Percentiles rank a stretch among this genome's conserved stretches.
These are phyloP conservation scores for Cyclanthera cordifolia DNA, from an alignment of 306 rosid genomes.

Conservation along the genomic window DNA sequence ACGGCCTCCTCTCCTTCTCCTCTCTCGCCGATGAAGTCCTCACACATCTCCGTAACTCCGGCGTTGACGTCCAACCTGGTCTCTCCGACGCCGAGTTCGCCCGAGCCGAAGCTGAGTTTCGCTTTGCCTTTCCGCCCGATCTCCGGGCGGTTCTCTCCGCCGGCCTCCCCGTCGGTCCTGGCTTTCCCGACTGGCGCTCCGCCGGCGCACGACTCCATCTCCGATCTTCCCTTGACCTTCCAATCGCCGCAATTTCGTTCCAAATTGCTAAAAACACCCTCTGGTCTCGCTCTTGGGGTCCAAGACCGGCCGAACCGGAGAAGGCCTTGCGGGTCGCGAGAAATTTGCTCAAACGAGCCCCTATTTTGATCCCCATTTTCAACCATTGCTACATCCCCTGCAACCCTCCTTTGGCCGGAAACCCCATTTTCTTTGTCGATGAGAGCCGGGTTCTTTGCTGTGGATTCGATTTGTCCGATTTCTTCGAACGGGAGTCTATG, in stretches of 20 bases:
- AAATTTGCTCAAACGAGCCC: constrained; percentile 75
- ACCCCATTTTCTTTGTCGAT: constrained; percentile 85
- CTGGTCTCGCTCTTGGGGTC: constrained; percentile 91
- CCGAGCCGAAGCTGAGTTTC: constrained; percentile 84
- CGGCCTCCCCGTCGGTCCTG: constrained; percentile 75
- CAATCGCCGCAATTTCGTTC: constrained; percentile 82
- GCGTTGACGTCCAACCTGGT: constrained; percentile 54
- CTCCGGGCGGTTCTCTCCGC: constrained; percentile 80
- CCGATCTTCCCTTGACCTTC: constrained; percentile 75
- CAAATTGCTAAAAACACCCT: constrained; percentile 71
- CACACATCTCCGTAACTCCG: constrained; percentile 63
- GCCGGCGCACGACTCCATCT: constrained; percentile 66
- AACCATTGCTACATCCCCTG: constrained; percentile 99
- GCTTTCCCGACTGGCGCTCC: constrained; percentile 91
- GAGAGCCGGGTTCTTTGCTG: constrained; percentile 85
- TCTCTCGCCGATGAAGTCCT: constrained; percentile 53
- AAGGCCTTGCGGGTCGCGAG: constrained; percentile 67
- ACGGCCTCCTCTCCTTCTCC: constrained; percentile 67
- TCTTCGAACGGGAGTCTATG: constrained; percentile 72
- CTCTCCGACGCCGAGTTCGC: constrained; percentile 82
- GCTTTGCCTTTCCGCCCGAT: constrained; percentile 82
- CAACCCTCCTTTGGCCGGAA: constrained; percentile 82
- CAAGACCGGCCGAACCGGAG: constrained; percentile 67
- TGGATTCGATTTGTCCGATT: constrained; percentile 83
- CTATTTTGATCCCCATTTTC: constrained; percentile 80